These are phyloP conservation scores for Smallanthus sonchifolius DNA, from an alignment of 129 eudicot species.

Conservation along the genomic window DNA sequence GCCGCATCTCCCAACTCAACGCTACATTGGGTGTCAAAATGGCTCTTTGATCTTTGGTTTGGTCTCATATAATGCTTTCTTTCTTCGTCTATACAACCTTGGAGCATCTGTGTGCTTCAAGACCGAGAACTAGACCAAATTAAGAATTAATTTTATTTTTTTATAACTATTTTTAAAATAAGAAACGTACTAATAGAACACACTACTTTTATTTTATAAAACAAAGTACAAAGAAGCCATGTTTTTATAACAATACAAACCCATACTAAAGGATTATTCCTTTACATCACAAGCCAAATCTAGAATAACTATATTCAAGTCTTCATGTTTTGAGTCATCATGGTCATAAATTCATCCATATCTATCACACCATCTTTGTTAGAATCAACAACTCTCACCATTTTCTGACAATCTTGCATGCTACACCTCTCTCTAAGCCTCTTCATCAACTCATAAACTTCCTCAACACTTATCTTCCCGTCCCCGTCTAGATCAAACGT, in stretches of 20 bases:
- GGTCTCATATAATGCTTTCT: too few species aligned
- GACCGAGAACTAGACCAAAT: too few species aligned
- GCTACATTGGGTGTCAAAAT: too few species aligned
- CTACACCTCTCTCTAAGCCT: conserved; percentile 74
- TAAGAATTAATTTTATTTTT: too few species aligned
- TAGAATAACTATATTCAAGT: conserved; percentile 1
- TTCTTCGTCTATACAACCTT: too few species aligned
- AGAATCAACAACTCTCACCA: conserved; percentile 80
- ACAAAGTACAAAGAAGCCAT: not conserved
- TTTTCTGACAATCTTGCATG: conserved; percentile 62
- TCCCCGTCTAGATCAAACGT: conserved; percentile 72
- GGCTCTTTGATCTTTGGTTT: too few species aligned
- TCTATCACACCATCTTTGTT: conserved; percentile 79
- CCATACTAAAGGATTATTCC: not conserved
- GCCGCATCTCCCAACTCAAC: too few species aligned
- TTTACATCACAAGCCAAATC: not conserved
- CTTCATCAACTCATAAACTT: conserved; percentile 58
- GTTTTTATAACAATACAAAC: not conserved
- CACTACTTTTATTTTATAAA: not conserved
- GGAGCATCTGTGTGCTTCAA: too few species aligned
- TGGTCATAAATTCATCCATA: conserved; percentile 70
- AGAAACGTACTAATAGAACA: not conserved
- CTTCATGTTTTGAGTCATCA: conserved; percentile 70
- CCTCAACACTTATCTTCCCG: conserved; percentile 74
- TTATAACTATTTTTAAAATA: not conserved